A percentile compares a stretch with the other conserved stretches of the same genome.
Evolutionary conservation across 2,329 filamentous ascomycete species (phyloP).

Genomic region (Aspergillus sp.): DNA sequence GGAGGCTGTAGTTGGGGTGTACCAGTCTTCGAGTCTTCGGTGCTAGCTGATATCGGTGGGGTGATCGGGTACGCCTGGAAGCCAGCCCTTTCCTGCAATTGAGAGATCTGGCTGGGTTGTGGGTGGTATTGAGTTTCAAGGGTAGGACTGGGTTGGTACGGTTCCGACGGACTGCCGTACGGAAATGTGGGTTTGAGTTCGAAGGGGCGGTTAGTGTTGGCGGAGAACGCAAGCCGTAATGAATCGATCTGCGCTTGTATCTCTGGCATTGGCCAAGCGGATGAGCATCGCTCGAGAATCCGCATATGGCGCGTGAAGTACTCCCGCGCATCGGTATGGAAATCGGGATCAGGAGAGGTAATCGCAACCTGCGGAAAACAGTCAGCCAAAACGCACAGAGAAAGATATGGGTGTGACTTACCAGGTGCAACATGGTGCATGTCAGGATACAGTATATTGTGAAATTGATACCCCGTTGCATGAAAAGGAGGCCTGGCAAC

Average conservation of each 20-base stretch:
- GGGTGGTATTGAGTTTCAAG: conserved; percentile 56
- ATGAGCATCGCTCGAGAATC: conserved; percentile 82
- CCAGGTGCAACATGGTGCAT: conserved; percentile 90
- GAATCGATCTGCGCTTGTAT: conserved; percentile 89
- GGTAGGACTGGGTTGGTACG: conserved; percentile 65
- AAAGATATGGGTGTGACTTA: conserved; percentile 55
- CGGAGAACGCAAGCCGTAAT: conserved; percentile 87
- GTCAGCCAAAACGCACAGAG: neutral
- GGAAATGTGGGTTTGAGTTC: conserved; percentile 87
- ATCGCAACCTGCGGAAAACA: conserved; percentile 73
- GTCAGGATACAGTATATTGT: conserved; percentile 91
- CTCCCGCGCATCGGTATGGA: conserved; percentile 81
- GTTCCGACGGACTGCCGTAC: conserved; percentile 76
- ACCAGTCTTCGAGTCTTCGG: conserved; percentile 76
- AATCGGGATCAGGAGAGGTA: conserved; percentile 87
- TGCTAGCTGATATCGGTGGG: conserved; percentile 75
- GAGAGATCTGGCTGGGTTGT: conserved; percentile 54
- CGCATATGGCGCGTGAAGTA: conserved; percentile 95
- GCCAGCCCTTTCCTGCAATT: conserved; percentile 53
- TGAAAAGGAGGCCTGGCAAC: conserved; percentile 79
- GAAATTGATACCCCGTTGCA: conserved; percentile 94
- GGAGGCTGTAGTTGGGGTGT: conserved; percentile 72
- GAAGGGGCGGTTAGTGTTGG: conserved; percentile 81
- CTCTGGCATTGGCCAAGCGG: conserved; percentile 84
- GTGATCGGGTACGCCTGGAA: conserved; percentile 71